Evolutionary conservation across 2,329 filamentous ascomycete species (phyloP).

Genomic region (Trichoderma sp.): DNA sequence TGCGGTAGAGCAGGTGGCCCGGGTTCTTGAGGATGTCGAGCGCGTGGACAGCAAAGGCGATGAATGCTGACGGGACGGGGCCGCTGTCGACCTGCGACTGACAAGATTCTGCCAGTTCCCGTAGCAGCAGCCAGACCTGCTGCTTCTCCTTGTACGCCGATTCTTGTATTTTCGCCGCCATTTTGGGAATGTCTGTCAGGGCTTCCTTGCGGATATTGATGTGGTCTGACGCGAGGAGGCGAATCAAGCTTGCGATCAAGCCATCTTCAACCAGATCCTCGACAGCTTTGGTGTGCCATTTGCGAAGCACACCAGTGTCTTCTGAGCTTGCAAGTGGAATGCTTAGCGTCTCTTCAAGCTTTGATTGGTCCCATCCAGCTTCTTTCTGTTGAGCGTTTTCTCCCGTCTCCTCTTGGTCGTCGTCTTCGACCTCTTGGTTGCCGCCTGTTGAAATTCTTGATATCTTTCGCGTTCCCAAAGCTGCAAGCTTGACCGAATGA

Average conservation of each 20-base stretch:
- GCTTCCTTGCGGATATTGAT: conserved; percentile 77
- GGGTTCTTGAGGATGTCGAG: conserved; percentile 71
- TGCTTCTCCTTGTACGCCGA: conserved; percentile 73
- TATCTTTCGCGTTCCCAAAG: conserved; percentile 21
- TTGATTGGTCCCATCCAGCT: conserved; percentile 35
- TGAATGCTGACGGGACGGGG: conserved; percentile 68
- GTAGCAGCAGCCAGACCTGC: conserved; percentile 74
- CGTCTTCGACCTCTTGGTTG: conserved; percentile 21
- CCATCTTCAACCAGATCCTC: conserved; percentile 79
- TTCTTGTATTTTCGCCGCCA: conserved; percentile 59
- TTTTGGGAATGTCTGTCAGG: conserved; percentile 63
- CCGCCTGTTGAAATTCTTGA: conserved; percentile 18
- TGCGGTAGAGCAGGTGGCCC: conserved; percentile 77
- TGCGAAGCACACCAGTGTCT: conserved; percentile 52
- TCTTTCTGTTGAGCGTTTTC: conserved; percentile 15
- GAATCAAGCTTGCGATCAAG: conserved; percentile 64
- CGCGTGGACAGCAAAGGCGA: conserved; percentile 70
- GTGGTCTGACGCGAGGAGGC: conserved; percentile 73
- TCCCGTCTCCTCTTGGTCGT: background rate
- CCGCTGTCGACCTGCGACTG: conserved; percentile 49
- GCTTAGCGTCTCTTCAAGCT: conserved; percentile 52
- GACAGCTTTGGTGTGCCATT: conserved; percentile 73
- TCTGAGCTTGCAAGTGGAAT: conserved; percentile 44
- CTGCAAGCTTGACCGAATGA: conserved; percentile 24
- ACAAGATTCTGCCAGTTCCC: conserved; percentile 75